phyloP scores from a whole-genome alignment of 768 basidiomycete species.

The Pleurotus cornucopiae region DNA sequence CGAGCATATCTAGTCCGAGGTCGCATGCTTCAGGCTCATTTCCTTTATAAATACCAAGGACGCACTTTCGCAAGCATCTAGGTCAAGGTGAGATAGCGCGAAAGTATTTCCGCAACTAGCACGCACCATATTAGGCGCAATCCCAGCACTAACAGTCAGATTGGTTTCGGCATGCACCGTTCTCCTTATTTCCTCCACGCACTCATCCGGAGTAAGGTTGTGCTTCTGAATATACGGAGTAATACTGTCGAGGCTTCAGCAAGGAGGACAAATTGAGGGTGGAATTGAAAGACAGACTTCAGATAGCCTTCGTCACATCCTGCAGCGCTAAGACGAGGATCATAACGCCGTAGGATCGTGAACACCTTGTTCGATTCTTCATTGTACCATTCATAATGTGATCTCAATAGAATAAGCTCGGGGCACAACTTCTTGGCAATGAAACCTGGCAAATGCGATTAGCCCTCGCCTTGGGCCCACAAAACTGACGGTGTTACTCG shows the following conservation, averaged over 20 bases:
- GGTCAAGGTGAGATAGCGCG: background rate
- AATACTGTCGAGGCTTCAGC: slow-evolving; percentile 45
- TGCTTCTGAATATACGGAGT: slow-evolving; percentile 78
- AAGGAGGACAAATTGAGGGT: background rate
- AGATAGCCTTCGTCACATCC: slow-evolving; percentile 91
- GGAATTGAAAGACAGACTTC: slow-evolving; percentile 51
- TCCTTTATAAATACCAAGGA: background rate
- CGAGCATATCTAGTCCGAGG: slow-evolving; percentile 72
- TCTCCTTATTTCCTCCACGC: slow-evolving; percentile 74
- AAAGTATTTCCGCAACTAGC: slow-evolving; percentile 17
- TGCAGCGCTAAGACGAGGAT: slow-evolving; percentile 69
- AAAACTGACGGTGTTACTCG: slow-evolving; percentile 43
- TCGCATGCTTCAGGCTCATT: background rate
- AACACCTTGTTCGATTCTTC: slow-evolving; percentile 75
- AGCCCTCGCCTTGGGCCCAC: background rate
- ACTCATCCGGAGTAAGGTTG: slow-evolving; percentile 60
- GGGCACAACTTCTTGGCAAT: slow-evolving; percentile 94
- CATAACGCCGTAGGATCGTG: slow-evolving; percentile 63
- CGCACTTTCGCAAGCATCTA: slow-evolving; percentile 87
- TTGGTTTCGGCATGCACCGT: slow-evolving; percentile 74
- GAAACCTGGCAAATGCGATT: slow-evolving; percentile 49
- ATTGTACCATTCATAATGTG: slow-evolving; percentile 56
- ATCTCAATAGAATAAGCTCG: slow-evolving; percentile 66
- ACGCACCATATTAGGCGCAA: slow-evolving; percentile 89
- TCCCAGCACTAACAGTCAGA: slow-evolving; percentile 91